Conservation (phyloP, 2,329 filamentous ascomycete species). For the Davidsoniella neocaledoniae region DNA sequence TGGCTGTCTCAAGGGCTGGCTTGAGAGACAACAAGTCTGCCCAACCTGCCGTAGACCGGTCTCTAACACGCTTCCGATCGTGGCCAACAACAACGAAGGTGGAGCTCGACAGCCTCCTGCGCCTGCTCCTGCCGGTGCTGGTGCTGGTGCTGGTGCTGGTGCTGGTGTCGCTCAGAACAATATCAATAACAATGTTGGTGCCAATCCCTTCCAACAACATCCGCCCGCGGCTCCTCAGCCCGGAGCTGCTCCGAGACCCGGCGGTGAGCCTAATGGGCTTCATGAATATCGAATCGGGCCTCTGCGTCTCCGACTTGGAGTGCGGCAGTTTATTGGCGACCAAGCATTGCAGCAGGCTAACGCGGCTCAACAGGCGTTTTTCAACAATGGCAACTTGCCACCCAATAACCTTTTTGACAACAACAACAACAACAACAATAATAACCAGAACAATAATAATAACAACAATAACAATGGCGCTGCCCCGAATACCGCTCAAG, state of each 20-base stretch:
- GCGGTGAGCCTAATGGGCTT: constrained; percentile 2
- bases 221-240: not conserved
- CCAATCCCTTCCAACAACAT: constrained; percentile 14
- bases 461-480: not conserved
- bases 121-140: constrained; percentile 15
- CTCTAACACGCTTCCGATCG: constrained; percentile 27
- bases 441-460: not conserved
- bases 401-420: constrained; percentile 7
- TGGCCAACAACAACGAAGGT: constrained; percentile 13
- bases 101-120: constrained; percentile 18
- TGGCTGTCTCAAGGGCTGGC: constrained; percentile 87
- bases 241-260: not conserved
- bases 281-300: constrained; percentile 10
- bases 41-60: constrained; percentile 84
- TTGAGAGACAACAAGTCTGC: constrained; percentile 93
- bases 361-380: constrained; percentile 8
- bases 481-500: not conserved
- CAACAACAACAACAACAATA: not conserved
- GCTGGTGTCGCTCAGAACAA: constrained; percentile 16
- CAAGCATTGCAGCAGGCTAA: constrained; percentile 12
- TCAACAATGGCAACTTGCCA: constrained; percentile 7
- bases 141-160: constrained; percentile 15
- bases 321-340: constrained; percentile 19
- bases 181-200: constrained; percentile 16
- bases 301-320: constrained; percentile 14